Evolutionary conservation across 179 eudicot species (phyloP).

Genomic region (Beta corolliflora): DNA sequence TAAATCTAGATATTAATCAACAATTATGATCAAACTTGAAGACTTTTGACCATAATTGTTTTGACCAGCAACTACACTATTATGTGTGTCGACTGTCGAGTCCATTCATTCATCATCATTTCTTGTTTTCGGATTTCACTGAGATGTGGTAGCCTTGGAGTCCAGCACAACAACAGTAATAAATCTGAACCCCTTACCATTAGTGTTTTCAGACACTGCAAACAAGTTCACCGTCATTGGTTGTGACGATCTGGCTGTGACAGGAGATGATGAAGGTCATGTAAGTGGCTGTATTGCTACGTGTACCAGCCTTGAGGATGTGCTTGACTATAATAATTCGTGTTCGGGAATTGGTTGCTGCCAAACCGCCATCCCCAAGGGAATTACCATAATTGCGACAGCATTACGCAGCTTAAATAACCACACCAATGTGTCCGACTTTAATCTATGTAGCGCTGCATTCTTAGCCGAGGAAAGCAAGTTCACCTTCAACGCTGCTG

Average conservation of each 20-base stretch:
- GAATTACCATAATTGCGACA: conserved; percentile 9
- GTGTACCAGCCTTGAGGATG: not conserved
- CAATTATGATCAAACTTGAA: too few relatives aligned
- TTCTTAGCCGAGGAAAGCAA: conserved; percentile 30
- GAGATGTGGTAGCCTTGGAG: not conserved
- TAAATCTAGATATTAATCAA: too few relatives aligned
- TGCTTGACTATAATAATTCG: conserved; percentile 5
- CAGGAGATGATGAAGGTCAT: not conserved
- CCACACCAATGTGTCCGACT: too few relatives aligned
- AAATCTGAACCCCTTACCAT: not conserved
- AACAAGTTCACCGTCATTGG: conserved; percentile 52
- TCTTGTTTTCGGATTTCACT: too few relatives aligned
- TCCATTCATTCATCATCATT: too few relatives aligned
- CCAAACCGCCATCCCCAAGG: conserved; percentile 35
- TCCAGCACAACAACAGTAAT: not conserved
- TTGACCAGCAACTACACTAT: too few relatives aligned
- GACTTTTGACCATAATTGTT: too few relatives aligned
- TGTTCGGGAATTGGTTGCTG: conserved; percentile 24
- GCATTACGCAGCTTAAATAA: too few relatives aligned
- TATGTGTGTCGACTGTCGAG: too few relatives aligned
- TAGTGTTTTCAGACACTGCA: conserved; percentile 36
- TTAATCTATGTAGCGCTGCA: conserved; percentile 1
- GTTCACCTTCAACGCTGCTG: conserved; percentile 25
- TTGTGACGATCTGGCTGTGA: conserved; percentile 40
- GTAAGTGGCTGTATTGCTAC: conserved; percentile 8